Evolutionary conservation across 148 eudicot species (phyloP).

Genomic region (Rhododendron mucronatum): DNA sequence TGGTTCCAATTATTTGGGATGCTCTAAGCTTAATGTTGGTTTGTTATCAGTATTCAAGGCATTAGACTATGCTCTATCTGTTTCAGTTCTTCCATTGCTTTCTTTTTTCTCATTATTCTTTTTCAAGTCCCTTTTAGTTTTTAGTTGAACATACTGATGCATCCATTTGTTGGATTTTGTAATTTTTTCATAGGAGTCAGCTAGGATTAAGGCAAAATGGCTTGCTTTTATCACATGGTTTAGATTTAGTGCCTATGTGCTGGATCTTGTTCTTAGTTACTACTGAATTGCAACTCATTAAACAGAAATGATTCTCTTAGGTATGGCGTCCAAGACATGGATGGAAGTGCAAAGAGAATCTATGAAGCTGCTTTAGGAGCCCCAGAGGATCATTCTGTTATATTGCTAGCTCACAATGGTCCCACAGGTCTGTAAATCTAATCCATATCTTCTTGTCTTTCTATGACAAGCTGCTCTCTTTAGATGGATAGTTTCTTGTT

Average conservation of each 20-base stretch:
- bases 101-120: neutral
- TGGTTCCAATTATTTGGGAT: neutral
- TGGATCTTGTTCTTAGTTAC: neutral
- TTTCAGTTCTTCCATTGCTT: neutral
- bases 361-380: constrained; percentile 53
- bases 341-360: constrained; percentile 68
- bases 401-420: constrained; percentile 91
- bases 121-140: neutral
- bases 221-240: neutral
- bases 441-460: neutral
- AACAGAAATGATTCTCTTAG: constrained; percentile 31
- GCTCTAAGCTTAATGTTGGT: neutral
- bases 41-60: neutral
- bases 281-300: constrained; percentile 3
- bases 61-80: neutral
- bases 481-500: neutral
- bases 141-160: neutral
- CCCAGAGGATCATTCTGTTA: constrained; percentile 52
- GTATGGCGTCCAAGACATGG: constrained; percentile 63
- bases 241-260: neutral
- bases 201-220: neutral
- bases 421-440: constrained; percentile 58
- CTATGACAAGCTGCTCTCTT: neutral
- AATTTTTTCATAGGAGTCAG: neutral
- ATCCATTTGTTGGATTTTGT: neutral